Evolutionary conservation across 768 basidiomycete species (phyloP).

Genomic region (Rhizopogon vesiculosus): DNA sequence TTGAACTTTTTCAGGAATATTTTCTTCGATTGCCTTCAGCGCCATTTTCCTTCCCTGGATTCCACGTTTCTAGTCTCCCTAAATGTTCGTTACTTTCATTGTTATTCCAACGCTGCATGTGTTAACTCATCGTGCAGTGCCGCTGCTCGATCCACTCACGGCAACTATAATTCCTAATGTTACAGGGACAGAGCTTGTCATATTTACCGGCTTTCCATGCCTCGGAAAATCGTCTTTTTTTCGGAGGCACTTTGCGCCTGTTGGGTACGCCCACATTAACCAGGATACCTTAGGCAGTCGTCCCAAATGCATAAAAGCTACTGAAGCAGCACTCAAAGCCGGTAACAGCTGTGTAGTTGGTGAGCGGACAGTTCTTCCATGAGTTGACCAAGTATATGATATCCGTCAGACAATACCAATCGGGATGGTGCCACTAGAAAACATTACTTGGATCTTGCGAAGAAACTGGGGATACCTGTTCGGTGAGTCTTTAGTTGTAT

Average conservation of each 20-base stretch:
- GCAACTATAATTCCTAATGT: slow-evolving; percentile 11
- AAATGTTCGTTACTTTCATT: slow-evolving; percentile 11
- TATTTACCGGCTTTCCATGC: slow-evolving; percentile 60
- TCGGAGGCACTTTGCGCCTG: slow-evolving; percentile 56
- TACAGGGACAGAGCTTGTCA: slow-evolving; percentile 40
- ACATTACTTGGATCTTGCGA: slow-evolving; percentile 66
- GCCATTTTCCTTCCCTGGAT: slow-evolving; percentile 56
- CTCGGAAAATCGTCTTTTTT: slow-evolving; percentile 85
- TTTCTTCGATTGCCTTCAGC: slow-evolving; percentile 53
- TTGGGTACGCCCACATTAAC: slow-evolving; percentile 79
- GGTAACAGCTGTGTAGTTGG: slow-evolving; percentile 77
- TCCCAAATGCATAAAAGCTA: slow-evolving; percentile 66
- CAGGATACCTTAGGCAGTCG: slow-evolving; percentile 80
- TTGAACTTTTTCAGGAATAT: slow-evolving; percentile 56
- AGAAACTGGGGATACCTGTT: slow-evolving; percentile 44
- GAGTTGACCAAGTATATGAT: slow-evolving; percentile 1
- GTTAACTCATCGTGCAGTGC: slow-evolving; percentile 31
- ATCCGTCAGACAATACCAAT: slow-evolving; percentile 82
- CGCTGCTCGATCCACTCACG: slow-evolving; percentile 19
- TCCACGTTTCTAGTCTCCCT: slow-evolving; percentile 51
- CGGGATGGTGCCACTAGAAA: slow-evolving; percentile 65
- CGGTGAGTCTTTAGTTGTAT: slow-evolving; percentile 37
- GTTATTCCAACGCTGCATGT: neutral
- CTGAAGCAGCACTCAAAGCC: slow-evolving; percentile 46
- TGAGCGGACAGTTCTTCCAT: slow-evolving; percentile 24